phyloP scores from a whole-genome alignment of 1,284 basidiomycete species.

The Heterobasidion annosum region DNA sequence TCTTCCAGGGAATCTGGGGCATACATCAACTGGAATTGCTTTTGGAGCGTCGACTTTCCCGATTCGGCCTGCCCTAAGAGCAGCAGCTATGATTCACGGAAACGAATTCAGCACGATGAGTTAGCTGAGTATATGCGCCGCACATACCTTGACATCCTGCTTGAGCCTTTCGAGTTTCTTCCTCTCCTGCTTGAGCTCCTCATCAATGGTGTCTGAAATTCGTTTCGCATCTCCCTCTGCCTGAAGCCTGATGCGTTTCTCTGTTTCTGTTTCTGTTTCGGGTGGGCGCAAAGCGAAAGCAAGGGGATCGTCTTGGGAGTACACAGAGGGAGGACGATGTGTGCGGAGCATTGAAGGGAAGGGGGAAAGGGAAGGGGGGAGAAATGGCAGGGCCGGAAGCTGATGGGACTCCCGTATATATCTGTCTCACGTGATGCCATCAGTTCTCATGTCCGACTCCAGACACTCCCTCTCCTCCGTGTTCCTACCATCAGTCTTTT shows the following conservation, averaged over 20 bases:
- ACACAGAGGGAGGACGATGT: constrained; percentile 41
- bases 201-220: constrained; percentile 72
- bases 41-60: constrained; percentile 75
- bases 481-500: not conserved
- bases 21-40: constrained; percentile 83
- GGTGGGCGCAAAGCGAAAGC: constrained; percentile 59
- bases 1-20: constrained; percentile 65
- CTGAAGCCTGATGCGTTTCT: constrained; percentile 49
- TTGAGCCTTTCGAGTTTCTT: constrained; percentile 53
- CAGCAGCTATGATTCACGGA: constrained; percentile 39
- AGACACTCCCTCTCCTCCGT: not conserved
- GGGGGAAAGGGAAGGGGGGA: constrained; percentile 11
- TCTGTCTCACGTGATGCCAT: not conserved
- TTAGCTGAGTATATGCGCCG: not conserved
- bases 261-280: constrained; percentile 51
- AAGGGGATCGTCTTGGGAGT: constrained; percentile 68
- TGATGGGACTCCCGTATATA: not conserved
- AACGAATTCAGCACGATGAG: constrained; percentile 13
- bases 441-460: not conserved
- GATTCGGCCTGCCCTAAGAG: constrained; percentile 78
- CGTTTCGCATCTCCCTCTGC: constrained; percentile 65
- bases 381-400: constrained; percentile 10
- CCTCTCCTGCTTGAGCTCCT: constrained; percentile 60
- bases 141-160: constrained; percentile 63
- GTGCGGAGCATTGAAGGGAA: constrained; percentile 20